Evolutionary conservation across 129 eudicot species (phyloP).

Genomic region (Heracleum sosnowskyi): DNA sequence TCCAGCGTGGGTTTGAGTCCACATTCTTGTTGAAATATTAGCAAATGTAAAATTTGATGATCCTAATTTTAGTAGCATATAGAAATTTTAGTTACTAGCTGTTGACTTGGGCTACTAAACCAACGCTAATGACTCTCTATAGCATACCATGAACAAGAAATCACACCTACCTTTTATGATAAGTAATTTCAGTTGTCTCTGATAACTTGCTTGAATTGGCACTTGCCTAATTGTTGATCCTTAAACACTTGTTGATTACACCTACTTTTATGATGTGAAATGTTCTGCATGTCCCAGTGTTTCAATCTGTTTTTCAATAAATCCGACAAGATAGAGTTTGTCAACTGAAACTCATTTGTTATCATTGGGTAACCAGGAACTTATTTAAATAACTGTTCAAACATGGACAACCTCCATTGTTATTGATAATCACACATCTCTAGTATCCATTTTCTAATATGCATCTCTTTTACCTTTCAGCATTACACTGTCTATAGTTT

Average conservation of each 20-base stretch:
- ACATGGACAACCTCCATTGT: neutral
- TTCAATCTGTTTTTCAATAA: neutral
- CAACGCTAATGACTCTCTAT: neutral
- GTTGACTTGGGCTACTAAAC: neutral
- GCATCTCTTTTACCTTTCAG: neutral
- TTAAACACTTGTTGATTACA: neutral
- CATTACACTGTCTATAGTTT: neutral
- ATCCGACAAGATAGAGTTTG: conserved; percentile 2
- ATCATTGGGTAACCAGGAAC: neutral
- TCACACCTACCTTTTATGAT: neutral
- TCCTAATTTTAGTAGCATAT: neutral
- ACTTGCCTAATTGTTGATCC: neutral
- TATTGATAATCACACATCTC: neutral
- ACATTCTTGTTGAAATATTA: conserved; percentile 22
- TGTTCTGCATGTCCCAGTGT: neutral
- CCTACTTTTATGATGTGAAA: neutral
- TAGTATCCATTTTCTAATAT: neutral
- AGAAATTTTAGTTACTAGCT: neutral
- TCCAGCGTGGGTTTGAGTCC: conserved; percentile 30
- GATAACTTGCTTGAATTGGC: neutral
- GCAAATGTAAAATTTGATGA: conserved; percentile 31
- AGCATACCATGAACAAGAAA: neutral
- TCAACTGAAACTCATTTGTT: neutral
- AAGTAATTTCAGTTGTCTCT: neutral
- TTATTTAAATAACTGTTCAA: neutral